Evolutionary conservation across 345 rosid species (phyloP).

Genomic region (Kernera saxatilis): DNA sequence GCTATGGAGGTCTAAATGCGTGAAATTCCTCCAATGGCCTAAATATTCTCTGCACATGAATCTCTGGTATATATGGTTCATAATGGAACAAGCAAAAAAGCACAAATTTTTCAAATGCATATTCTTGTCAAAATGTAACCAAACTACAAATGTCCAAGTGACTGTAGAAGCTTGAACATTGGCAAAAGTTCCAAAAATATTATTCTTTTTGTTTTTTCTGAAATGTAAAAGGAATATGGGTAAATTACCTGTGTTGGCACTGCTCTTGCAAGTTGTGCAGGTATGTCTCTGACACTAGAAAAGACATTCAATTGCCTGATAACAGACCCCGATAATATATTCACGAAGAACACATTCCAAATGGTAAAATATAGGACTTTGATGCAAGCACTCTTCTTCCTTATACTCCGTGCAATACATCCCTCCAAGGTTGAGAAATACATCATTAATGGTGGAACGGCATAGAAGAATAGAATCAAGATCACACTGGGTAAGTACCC

Average conservation of each 20-base stretch:
- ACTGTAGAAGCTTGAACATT: background rate
- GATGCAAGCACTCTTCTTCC: conserved; percentile 77
- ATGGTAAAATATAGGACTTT: conserved; percentile 84
- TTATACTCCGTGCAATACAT: conserved; percentile 59
- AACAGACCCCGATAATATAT: conserved; percentile 75
- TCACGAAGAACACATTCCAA: conserved; percentile 95
- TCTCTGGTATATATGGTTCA: too few species aligned
- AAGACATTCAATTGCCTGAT: conserved; percentile 50
- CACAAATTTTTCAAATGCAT: too few species aligned
- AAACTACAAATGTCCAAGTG: background rate
- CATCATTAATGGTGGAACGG: conserved; percentile 94
- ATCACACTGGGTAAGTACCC: conserved; percentile 96
- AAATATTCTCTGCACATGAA: background rate
- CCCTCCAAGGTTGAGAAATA: conserved; percentile 76
- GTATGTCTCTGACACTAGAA: conserved; percentile 60
- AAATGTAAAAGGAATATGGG: background rate
- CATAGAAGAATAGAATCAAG: conserved; percentile 56
- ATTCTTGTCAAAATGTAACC: background rate
- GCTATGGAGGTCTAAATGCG: background rate
- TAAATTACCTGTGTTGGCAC: conserved; percentile 71
- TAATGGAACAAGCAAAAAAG: too few species aligned
- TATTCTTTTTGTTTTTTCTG: background rate
- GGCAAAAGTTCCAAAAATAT: too few species aligned
- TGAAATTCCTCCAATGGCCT: background rate
- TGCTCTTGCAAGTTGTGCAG: conserved; percentile 67